Conservation (phyloP, 208 protist genomes). For the Blastocrithidia nonstop region DNA sequence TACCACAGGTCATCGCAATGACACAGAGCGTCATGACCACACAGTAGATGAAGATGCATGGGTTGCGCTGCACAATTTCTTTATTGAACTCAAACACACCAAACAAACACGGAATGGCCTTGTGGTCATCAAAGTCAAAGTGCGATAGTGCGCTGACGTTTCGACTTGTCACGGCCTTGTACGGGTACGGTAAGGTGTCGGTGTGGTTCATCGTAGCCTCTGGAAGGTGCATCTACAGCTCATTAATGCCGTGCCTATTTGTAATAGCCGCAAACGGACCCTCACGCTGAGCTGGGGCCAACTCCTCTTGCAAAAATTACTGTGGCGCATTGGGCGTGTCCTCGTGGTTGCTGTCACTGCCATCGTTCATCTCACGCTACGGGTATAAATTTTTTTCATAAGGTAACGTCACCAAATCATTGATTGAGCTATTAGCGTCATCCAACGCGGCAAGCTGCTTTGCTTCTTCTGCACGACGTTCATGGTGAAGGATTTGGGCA, state of each 20-base stretch:
- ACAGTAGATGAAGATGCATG: slow-evolving; percentile 25
- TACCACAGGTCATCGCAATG: slow-evolving; percentile 21
- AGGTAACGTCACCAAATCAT: no score
- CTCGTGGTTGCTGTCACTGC: no score
- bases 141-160: background rate
- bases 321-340: no score
- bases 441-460: background rate
- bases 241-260: no score
- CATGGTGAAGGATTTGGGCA: slow-evolving; percentile 10
- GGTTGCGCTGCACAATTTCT: slow-evolving; percentile 34
- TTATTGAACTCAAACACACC: slow-evolving; percentile 50
- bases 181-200: no score
- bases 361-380: background rate
- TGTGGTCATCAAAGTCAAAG: background rate
- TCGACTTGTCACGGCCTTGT: background rate
- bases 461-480: slow-evolving; percentile 13
- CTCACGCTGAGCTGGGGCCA: no score
- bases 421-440: no score
- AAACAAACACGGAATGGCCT: slow-evolving; percentile 11
- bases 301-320: no score
- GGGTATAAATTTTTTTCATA: no score
- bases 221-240: no score
- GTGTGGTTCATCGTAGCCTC: no score
- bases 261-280: no score
- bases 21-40: slow-evolving; percentile 26